Evolutionary conservation across 1,284 basidiomycete species (phyloP), one percentile per base, ranked within the genome.

Genomic region (Tranzscheliella williamsii): DNA sequence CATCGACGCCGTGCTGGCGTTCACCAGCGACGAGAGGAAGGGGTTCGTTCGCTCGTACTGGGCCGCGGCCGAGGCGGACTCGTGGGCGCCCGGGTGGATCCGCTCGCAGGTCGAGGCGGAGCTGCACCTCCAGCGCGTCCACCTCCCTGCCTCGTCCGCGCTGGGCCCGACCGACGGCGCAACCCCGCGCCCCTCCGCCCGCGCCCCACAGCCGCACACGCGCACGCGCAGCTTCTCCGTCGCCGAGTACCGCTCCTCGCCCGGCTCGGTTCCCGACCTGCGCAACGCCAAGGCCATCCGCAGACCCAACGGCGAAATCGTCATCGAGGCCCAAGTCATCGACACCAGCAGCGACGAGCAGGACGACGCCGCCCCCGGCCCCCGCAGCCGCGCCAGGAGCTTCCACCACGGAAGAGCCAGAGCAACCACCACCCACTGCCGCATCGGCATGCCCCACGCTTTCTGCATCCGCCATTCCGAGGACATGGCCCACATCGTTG

Each of bases 391-490:
- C n/a, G n/a, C n/a, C n/a, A n/a, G n/a, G n/a, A n/a, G n/a, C n/a
- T 54, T 46, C 33, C 42, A 47, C 24, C 37, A 36, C 23, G 45
- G 32, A 0, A 44, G 42, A n/a, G 21, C 30, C 11, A 39, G 27
- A 4, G 47, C 55, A 17, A 69, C 55, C 0, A 48, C 55, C 15
- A 64, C 60, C 5, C 53, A 70, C 15, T 70, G 69, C 38, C 45
- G 41, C 26, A 24, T 63, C 3, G 69, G 67, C 5, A 63, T 67
- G 43, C 62, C 66, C 2, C 69, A 72, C 42, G 67, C 69, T 2
- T 72, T 72, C 34, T 67, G 60, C n/a, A 22, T 72, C 23, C 31
- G 54, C 22, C 39, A 61, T 29, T 42, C 45, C 16, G 42, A 61
- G 16, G 35, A 61, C 7, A 56, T 65, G 62, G 62, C 55, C 1